Evolutionary conservation across 331 rosid genomes (phyloP), one percentile per base, ranked within the genome.

Genomic region (Acacia concinna): DNA sequence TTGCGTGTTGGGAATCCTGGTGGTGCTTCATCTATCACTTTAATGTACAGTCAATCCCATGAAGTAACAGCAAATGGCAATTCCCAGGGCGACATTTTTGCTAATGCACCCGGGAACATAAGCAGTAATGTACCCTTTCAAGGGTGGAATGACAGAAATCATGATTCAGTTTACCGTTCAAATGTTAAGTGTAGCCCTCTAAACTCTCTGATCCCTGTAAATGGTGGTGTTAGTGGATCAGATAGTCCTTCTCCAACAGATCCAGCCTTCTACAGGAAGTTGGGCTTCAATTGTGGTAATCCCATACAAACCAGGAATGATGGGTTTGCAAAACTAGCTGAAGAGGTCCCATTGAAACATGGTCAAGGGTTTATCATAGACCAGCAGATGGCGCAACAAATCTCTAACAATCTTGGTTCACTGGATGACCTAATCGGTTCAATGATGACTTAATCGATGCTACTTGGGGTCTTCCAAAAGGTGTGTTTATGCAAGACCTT

Each of bases 391-490:
- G 78, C 83, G 73, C 87, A 83, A 69, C 86, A 83, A 17, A 62
- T 75, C 18, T 46, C 89, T 35, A 83, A 68, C 40, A 88, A 62
- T 81, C 75, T 65, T 30, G 97, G 91, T 66, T 87, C 97, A 60
- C 78, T 92, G 85, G 97, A 91, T 77, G 97, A 91, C 70, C 79
- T 91, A 17, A 88, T 90, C 44, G 71, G 66, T 37, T 81, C 90
- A 54, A 79, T 89, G 88, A 84, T 86, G 68, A 89, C 81, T 79
- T 77, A 83, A 37, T 41, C 71, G 43, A 10, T 30, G 3, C 27
- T 21, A 35, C 28, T 62, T n/a, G 25, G 38, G 38, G 63, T 14
- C 57, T 78, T 63, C 15, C 63, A 47, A 34, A 21, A 20, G 4
- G 14, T 68, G n/a, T n/a, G n/a, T n/a, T n/a, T n/a, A n/a, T n/a